A percentile compares a stretch with the other conserved stretches of the same genome.
Evolutionary conservation across 495 filamentous ascomycete genomes (phyloP).

Genomic region (Coniosporium apollinis): DNA sequence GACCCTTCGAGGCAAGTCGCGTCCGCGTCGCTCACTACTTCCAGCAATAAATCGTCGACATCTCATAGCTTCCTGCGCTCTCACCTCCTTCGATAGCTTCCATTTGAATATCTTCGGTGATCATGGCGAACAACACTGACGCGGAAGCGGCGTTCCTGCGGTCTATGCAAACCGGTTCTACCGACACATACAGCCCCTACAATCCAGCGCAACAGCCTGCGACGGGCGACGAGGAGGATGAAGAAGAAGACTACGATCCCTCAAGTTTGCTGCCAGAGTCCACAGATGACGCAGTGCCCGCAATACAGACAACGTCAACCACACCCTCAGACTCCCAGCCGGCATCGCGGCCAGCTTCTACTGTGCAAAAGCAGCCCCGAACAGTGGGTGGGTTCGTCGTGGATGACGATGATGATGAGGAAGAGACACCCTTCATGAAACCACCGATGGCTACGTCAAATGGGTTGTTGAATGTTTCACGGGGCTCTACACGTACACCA

Average conservation of each 20-base stretch:
- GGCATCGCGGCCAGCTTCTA: not conserved
- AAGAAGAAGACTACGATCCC: constrained; percentile 26
- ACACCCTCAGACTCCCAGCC: constrained; percentile 1
- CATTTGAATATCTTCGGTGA: not conserved
- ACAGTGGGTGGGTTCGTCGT: constrained; percentile 68
- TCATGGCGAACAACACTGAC: constrained; percentile 41
- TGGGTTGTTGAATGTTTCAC: constrained; percentile 17
- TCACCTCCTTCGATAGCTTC: not conserved
- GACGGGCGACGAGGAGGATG: constrained; percentile 10
- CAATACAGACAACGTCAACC: too few species aligned
- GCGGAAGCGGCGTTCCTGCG: constrained; percentile 42
- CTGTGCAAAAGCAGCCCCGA: constrained; percentile 47
- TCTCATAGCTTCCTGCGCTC: too few species aligned
- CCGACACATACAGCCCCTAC: constrained; percentile 6
- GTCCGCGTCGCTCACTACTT: not conserved
- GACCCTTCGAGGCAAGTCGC: constrained; percentile 5
- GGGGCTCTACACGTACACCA: constrained; percentile 13
- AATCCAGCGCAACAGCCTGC: constrained; percentile 8
- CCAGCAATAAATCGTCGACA: constrained; percentile 3
- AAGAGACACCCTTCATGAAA: constrained; percentile 32
- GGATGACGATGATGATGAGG: constrained; percentile 39
- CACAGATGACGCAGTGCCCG: not conserved
- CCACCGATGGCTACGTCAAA: constrained; percentile 11
- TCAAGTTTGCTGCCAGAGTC: constrained; percentile 11
- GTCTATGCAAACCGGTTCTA: constrained; percentile 21